Evolutionary conservation across 1,284 basidiomycete species (phyloP), one percentile per base, ranked within the genome.

Genomic region (Ceratobasidium sp.): DNA sequence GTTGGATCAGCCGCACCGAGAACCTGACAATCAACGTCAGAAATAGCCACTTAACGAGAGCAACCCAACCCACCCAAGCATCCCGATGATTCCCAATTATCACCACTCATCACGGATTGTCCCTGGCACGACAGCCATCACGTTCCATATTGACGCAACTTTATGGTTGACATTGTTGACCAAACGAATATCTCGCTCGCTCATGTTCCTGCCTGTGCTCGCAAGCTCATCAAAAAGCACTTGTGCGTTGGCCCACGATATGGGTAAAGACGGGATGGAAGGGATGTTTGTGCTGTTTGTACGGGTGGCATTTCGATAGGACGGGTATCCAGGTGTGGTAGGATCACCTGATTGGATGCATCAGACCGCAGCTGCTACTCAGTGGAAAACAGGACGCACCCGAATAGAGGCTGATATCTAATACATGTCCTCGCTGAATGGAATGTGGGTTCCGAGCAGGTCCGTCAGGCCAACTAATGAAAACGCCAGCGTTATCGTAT

Each of bases 51-150:
- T 6, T 50, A 4, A 38, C 3, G 40, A 25, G 2, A 42, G 69
- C 57, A 56, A 65, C 8, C 20, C 6, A 40, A n/a, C 20, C 56
- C 25, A 64, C 60, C 60, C 60, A 64, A 38, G 60, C 62, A 81
- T 96, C 93, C 64, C 93, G 86, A 78, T 96, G 94, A 75, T 90
- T 91, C 8, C 94, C 96, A 69, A 97, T 77, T 25, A 97, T 76
- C 25, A 96, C 86, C 0, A 96, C 88, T 76, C 93, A 75, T 95
- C 88, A 72, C 86, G 85, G 73, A 97, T 87, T 73, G 90, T 86
- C 0, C 96, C 96, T 6, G 94, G 96, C 71, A 98, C 93, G 40
- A 90, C 85, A 3, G 88, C 93, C 87, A 96, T 93, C 0, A 89
- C 86, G 80, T 98, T 95, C 90, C 90, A 90, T 57, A 92, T 89